These are phyloP conservation scores for Debaryomyces robertsiae DNA, from an alignment of 1,139 yeast genomes.

Conservation along the genomic window DNA sequence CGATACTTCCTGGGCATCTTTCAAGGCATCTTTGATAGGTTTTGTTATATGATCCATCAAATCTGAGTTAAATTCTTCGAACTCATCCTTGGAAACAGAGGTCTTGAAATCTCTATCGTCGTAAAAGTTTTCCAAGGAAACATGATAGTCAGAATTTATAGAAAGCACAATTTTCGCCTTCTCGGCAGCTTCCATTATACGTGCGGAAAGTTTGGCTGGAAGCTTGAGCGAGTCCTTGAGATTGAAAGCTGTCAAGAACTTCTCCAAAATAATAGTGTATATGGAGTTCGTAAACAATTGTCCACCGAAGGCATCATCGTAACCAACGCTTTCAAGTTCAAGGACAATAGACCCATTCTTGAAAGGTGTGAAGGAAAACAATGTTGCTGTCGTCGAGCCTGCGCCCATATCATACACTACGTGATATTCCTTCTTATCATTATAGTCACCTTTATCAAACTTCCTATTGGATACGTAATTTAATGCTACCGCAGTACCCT, in stretches of 20 bases:
- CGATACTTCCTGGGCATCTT: slow-evolving; percentile 26
- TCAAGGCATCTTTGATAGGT: slow-evolving; percentile 61
- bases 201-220: slow-evolving; percentile 62
- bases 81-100: slow-evolving; percentile 69
- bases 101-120: slow-evolving; percentile 75
- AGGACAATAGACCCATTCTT: slow-evolving; percentile 44
- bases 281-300: slow-evolving; percentile 67
- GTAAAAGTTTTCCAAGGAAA: slow-evolving; percentile 69
- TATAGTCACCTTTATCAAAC: slow-evolving; percentile 37
- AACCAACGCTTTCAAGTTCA: slow-evolving; percentile 74
- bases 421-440: slow-evolving; percentile 55
- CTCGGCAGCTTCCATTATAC: slow-evolving; percentile 81
- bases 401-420: slow-evolving; percentile 91
- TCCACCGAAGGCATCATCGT: slow-evolving; percentile 72
- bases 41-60: slow-evolving; percentile 46
- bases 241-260: slow-evolving; percentile 50
- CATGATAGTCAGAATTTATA: slow-evolving; percentile 77
- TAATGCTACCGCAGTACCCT: slow-evolving; percentile 87
- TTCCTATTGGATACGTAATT: slow-evolving; percentile 64
- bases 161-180: slow-evolving; percentile 83
- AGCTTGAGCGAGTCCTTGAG: slow-evolving; percentile 36
- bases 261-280: slow-evolving; percentile 58
- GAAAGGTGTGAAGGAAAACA: slow-evolving; percentile 63
- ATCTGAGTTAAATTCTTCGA: slow-evolving; percentile 60
- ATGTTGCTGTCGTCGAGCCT: slow-evolving; percentile 84